phyloP scores from a whole-genome alignment of 805 yeast species.

The Candida pini region DNA sequence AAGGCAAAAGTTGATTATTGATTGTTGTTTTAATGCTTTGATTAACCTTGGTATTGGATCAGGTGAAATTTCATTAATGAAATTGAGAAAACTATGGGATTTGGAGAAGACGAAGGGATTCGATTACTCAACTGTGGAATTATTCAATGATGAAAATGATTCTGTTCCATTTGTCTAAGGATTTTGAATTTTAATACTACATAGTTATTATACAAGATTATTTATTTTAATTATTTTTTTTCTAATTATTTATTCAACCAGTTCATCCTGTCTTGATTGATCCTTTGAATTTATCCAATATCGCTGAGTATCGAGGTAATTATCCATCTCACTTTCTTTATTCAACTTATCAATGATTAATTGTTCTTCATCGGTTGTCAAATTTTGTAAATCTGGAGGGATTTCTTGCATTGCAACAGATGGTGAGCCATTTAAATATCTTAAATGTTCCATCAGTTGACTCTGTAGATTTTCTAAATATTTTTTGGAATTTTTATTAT shows the following conservation, averaged over 20 bases:
- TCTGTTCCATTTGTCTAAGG: conserved; percentile 30
- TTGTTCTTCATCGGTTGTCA: conserved; percentile 41
- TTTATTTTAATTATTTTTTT: background rate
- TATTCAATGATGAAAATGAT: conserved; percentile 28
- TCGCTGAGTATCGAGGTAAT: conserved; percentile 30
- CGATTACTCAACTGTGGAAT: conserved; percentile 19
- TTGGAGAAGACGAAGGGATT: conserved; percentile 21
- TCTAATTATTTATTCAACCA: conserved; percentile 18
- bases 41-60: conserved; percentile 32
- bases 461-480: conserved; percentile 75
- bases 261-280: conserved; percentile 31
- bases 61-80: conserved; percentile 29
- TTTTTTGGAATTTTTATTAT: conserved; percentile 78
- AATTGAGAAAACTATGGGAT: conserved; percentile 28
- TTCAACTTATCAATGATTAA: conserved; percentile 29
- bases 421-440: conserved; percentile 87
- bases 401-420: conserved; percentile 87
- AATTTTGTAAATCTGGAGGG: conserved; percentile 57
- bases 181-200: background rate
- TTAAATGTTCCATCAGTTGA: conserved; percentile 71
- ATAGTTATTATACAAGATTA: background rate
- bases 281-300: conserved; percentile 35
- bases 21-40: conserved; percentile 30
- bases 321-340: conserved; percentile 31
- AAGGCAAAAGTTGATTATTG: conserved; percentile 27